phyloP scores from a whole-genome alignment of 495 filamentous ascomycete species.

The Neurospora cerealis region DNA sequence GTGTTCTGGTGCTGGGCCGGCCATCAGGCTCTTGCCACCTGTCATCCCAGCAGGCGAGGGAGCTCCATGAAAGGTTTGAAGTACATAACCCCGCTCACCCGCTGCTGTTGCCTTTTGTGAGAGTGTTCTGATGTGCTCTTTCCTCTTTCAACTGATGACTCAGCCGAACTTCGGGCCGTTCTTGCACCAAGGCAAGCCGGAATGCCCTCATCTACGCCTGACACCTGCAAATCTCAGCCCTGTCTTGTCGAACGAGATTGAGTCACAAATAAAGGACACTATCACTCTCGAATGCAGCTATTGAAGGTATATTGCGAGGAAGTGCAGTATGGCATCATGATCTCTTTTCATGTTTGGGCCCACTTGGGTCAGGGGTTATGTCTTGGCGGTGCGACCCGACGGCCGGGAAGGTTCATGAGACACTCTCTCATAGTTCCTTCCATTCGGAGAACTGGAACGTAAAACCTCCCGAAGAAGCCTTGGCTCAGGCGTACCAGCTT shows the following conservation, averaged over 20 bases:
- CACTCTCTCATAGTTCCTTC: background rate
- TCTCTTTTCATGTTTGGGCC: too few species aligned
- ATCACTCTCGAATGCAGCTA: background rate
- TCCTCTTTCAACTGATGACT: background rate
- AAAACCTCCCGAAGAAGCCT: fast-evolving
- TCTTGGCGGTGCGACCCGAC: background rate
- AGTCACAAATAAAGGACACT: background rate
- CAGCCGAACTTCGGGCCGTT: background rate
- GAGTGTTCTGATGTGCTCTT: background rate
- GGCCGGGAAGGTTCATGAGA: background rate
- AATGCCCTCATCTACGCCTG: background rate
- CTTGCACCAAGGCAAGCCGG: background rate
- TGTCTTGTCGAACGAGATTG: background rate
- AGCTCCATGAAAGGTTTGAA: too few species aligned
- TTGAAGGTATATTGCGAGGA: background rate
- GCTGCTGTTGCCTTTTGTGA: background rate
- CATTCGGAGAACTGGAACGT: background rate
- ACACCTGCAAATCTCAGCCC: background rate
- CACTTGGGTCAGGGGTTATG: background rate
- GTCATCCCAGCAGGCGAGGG: background rate
- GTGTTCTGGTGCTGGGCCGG: background rate
- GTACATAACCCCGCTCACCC: background rate
- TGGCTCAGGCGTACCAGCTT: fast-evolving
- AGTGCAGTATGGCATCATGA: too few species aligned
- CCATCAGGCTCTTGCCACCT: background rate